phyloP scores from a whole-genome alignment of 495 filamentous ascomycete species.

The Aspergillus baeticus region DNA sequence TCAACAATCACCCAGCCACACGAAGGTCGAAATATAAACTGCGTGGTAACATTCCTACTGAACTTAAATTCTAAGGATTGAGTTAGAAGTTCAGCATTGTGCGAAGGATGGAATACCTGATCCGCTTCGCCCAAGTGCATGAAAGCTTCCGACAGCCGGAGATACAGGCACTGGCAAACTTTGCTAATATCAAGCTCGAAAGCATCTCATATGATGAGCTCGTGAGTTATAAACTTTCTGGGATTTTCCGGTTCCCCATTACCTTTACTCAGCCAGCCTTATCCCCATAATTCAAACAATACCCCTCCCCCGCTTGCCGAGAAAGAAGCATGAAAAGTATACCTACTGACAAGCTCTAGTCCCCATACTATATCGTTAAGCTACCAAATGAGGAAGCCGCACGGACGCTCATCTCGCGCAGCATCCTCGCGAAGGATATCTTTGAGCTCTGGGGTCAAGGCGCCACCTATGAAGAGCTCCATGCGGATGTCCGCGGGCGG shows the following conservation, averaged over 20 bases:
- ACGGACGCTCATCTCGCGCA: constrained; percentile 63
- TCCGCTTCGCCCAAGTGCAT: constrained; percentile 87
- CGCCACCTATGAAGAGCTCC: constrained; percentile 63
- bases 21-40: not conserved
- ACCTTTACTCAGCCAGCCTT: not conserved
- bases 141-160: constrained; percentile 88
- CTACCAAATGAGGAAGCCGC: constrained; percentile 67
- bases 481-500: constrained; percentile 56
- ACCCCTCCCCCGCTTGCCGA: not conserved
- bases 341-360: constrained; percentile 49
- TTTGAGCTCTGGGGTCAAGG: constrained; percentile 88
- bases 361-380: constrained; percentile 79
- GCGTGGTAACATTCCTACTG: not conserved
- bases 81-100: not conserved
- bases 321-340: not conserved
- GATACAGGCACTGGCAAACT: constrained; percentile 74
- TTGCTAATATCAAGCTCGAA: constrained; percentile 66
- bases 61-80: not conserved
- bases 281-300: not conserved
- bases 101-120: constrained; percentile 69
- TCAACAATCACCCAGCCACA: not conserved
- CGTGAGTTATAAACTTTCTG: constrained; percentile 48
- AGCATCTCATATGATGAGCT: constrained; percentile 68
- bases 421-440: constrained; percentile 76
- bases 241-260: constrained; percentile 1